Evolutionary conservation across 306 rosid species (phyloP).

Genomic region (Castanea crenata): DNA sequence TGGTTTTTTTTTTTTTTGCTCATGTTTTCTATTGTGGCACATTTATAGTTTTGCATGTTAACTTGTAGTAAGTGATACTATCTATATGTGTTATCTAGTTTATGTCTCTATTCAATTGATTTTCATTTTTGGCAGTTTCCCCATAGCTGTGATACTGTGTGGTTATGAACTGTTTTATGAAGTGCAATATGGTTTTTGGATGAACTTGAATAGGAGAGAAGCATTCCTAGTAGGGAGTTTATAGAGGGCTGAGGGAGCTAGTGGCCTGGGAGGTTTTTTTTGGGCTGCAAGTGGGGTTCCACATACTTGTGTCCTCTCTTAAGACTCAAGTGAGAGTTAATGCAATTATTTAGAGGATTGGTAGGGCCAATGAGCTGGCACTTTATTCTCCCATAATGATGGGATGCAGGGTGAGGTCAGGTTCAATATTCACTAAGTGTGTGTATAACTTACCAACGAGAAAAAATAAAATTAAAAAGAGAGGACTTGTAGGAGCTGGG

Average conservation of each 20-base stretch:
- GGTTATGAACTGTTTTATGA: neutral
- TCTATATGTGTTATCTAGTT: neutral
- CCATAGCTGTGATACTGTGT: neutral
- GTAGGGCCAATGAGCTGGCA: neutral
- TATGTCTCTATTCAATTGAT: neutral
- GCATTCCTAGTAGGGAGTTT: neutral
- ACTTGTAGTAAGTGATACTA: neutral
- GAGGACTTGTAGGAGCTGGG: neutral
- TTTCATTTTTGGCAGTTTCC: neutral
- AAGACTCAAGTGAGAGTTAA: neutral
- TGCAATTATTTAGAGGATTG: neutral
- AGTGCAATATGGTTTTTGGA: neutral
- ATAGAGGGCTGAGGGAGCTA: neutral
- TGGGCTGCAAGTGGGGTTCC: neutral
- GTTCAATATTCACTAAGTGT: too few relatives aligned
- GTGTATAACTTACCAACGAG: too few relatives aligned
- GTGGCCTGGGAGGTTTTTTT: neutral
- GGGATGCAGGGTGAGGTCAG: too few relatives aligned
- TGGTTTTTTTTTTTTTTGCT: conserved; percentile 10
- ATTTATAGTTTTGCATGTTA: neutral
- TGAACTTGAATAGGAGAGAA: neutral
- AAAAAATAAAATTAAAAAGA: neutral
- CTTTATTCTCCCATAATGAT: too few relatives aligned
- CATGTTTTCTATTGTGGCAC: neutral
- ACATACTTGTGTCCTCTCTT: neutral